Percentiles rank a stretch among this genome's conserved stretches.
Conservation (phyloP, 371 early-diverging fungal species). For the Apophysomyces trapeziformis region DNA sequence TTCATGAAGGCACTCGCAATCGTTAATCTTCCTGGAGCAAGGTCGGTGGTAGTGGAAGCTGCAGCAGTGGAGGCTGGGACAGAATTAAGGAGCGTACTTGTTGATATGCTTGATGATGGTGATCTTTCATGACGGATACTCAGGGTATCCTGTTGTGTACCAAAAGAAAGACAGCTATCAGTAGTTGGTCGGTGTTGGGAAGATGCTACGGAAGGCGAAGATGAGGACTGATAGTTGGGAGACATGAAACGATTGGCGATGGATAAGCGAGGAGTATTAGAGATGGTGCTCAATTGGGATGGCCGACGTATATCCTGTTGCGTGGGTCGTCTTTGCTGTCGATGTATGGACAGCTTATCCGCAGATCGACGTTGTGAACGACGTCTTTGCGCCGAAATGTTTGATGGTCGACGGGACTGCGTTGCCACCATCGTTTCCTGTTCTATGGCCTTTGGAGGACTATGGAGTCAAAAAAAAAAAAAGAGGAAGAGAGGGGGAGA, state of each 20-base stretch:
- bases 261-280: conserved; percentile 28
- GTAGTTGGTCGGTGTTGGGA: not conserved
- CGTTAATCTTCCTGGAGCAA: conserved; percentile 32
- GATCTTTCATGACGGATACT: conserved; percentile 19
- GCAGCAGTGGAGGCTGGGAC: not conserved
- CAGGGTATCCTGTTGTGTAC: not conserved
- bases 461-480: conserved; percentile 7
- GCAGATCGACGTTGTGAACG: conserved; percentile 5
- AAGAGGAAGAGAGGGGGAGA: conserved; percentile 4
- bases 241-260: conserved; percentile 50
- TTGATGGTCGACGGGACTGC: conserved; percentile 3
- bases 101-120: conserved; percentile 18
- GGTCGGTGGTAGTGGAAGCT: conserved; percentile 10
- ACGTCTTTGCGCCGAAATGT: conserved; percentile 9
- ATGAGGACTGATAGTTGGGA: conserved; percentile 8
- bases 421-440: conserved; percentile 6
- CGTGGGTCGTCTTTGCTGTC: conserved; percentile 4
- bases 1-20: conserved; percentile 44
- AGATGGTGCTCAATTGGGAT: conserved; percentile 6
- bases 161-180: conserved; percentile 5
- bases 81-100: conserved; percentile 13
- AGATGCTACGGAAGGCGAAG: conserved; percentile 11
- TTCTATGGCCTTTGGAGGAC: conserved; percentile 9
- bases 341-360: not conserved
- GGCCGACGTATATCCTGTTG: conserved; percentile 8